Base-by-base conservation (phyloP, 257 asterid species). In the Pogostemon cablin region DNA sequence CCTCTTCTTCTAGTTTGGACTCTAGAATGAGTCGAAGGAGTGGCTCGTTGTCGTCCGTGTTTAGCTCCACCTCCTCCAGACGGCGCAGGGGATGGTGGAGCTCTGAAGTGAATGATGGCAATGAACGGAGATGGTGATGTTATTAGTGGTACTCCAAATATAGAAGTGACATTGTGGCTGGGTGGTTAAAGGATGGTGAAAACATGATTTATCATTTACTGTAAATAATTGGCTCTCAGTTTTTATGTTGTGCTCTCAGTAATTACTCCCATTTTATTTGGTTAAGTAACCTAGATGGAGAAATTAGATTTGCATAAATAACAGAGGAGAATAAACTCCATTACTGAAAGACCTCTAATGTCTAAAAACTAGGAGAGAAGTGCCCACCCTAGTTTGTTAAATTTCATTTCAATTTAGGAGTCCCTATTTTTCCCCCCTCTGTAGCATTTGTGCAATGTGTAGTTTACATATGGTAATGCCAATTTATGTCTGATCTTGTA, bases 71-170 rank as follows among this genome's bases (percentile, higher is more conserved):
- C 0, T 77, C 91, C 0, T 15, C 15, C 15, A 86, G 91, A 72
- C 67, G 81, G 70, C 84, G 81, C 7, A 76, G 95, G 46, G 83
- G 85, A 12, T 83, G 88, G 59, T 53, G 57, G 87, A 85, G 86
- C 63, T 75, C 76, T 56, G 83, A 81, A 49, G 79, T 59, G 65
- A 75, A 74, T 59, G 77, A 79, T 62, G 87, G 79, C 20, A 68
- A 69, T 34, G 80, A 63, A 10, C 38, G 64, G 56, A 50, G 70
- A 72, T 62, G 50, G 59, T 63, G 60, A 64, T 64, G 63, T 34
- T 35, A 62, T 35, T 35, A 47, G 37, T 42, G 53, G 42, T 48
- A 32, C 37, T 66, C 41, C 52, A 39, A 68, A 54, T 3, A 2
- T 10, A 3, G 54, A 25, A 59, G 61, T 47, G 75, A 11, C 47